These are phyloP conservation scores for Dactylella cylindrospora DNA, from an alignment of 2,329 filamentous ascomycete genomes.

Conservation along the genomic window DNA sequence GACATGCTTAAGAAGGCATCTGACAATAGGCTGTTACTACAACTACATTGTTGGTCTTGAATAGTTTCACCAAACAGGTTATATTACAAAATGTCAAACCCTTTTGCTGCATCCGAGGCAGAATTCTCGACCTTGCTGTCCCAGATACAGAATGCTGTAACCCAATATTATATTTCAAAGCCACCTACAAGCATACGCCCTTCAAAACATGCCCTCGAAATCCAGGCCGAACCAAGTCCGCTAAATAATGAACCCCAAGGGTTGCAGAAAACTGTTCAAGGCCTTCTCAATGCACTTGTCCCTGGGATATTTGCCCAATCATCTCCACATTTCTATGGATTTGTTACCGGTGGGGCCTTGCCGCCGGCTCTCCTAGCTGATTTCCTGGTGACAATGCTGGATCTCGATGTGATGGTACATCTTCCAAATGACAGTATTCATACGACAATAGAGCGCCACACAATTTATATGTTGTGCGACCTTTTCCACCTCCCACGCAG, in stretches of 20 bases:
- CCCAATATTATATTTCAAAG: conserved; percentile 35
- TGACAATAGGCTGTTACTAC: background rate
- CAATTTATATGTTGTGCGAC: conserved; percentile 68
- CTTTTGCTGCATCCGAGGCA: conserved; percentile 15
- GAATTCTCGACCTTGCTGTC: conserved; percentile 22
- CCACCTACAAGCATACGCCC: conserved; percentile 30
- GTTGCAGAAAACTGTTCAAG: conserved; percentile 16
- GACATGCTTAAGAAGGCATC: too few relatives aligned
- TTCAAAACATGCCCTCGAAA: conserved; percentile 6
- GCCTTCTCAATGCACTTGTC: conserved; percentile 28
- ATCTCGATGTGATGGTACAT: conserved; percentile 84
- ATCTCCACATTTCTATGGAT: conserved; percentile 39
- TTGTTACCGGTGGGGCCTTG: conserved; percentile 65
- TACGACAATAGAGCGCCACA: conserved; percentile 73
- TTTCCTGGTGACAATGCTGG: conserved; percentile 74
- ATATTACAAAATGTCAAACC: conserved; percentile 22
- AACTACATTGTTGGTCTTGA: too few relatives aligned
- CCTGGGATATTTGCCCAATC: conserved; percentile 36
- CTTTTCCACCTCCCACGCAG: conserved; percentile 68
- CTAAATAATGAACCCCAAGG: conserved; percentile 10
- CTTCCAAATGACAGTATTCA: conserved; percentile 72
- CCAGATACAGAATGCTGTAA: conserved; percentile 29
- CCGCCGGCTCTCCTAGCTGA: conserved; percentile 80
- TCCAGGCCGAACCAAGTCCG: conserved; percentile 5
- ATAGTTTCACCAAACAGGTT: too few relatives aligned